phyloP scores from a whole-genome alignment of 2,329 filamentous ascomycete genomes.

The Fusarium sp. region DNA sequence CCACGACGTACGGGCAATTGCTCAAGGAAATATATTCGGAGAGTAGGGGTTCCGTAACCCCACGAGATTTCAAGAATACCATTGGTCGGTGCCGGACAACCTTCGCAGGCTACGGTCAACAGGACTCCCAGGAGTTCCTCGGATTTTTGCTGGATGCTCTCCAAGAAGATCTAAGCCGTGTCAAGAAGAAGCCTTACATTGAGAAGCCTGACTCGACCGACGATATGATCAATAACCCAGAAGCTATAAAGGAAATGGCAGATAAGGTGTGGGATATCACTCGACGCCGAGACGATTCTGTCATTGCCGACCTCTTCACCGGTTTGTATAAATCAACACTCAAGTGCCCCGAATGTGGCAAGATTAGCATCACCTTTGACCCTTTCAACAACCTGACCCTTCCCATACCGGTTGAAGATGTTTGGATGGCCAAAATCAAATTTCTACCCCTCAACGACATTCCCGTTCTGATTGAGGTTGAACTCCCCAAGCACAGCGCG shows the following conservation, averaged over 20 bases:
- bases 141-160: conserved; percentile 94
- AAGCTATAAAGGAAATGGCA: conserved; percentile 85
- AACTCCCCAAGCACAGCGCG: conserved; percentile 80
- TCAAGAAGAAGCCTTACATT: conserved; percentile 95
- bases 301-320: conserved; percentile 94
- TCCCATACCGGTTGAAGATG: conserved; percentile 86
- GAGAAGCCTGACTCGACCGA: conserved; percentile 98
- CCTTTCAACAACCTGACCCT: conserved; percentile 95
- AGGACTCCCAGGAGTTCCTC: conserved; percentile 97
- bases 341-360: conserved; percentile 88
- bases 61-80: conserved; percentile 82
- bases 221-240: conserved; percentile 87
- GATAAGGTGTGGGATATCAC: conserved; percentile 92
- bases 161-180: conserved; percentile 93
- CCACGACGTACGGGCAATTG: conserved; percentile 82
- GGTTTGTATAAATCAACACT: conserved; percentile 99
- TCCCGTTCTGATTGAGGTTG: conserved; percentile 79
- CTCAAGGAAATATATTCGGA: conserved; percentile 83
- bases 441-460: conserved; percentile 81
- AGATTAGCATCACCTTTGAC: conserved; percentile 98
- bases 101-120: conserved; percentile 94
- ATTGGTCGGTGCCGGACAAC: conserved; percentile 84
- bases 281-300: conserved; percentile 90
- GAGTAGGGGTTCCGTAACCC: conserved; percentile 75
- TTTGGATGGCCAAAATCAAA: conserved; percentile 79